A percentile compares a stretch with the other conserved stretches of the same genome.
These are phyloP conservation scores for Neurospora sublineolata DNA, from an alignment of 495 filamentous ascomycete species.

Conservation along the genomic window DNA sequence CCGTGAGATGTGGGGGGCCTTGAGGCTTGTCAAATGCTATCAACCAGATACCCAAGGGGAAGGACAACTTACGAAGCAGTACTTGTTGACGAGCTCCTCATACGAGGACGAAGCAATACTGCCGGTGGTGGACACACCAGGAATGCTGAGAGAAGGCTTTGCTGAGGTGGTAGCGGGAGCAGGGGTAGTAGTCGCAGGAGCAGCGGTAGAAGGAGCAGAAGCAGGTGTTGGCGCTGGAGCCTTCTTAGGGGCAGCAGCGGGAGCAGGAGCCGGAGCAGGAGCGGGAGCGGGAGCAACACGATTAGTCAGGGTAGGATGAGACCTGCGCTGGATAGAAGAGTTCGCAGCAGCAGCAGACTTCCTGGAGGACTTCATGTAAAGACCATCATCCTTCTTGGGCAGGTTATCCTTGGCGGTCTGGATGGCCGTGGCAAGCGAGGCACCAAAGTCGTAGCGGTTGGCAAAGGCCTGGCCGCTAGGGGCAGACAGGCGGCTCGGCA, in stretches of 20 bases:
- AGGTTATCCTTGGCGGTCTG: slow-evolving; percentile 46
- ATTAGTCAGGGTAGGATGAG: background rate
- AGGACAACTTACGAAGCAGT: slow-evolving; percentile 85
- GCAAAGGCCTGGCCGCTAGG: slow-evolving; percentile 68
- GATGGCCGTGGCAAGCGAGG: slow-evolving; percentile 77
- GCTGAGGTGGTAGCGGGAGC: slow-evolving; percentile 5
- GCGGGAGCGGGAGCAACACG: background rate
- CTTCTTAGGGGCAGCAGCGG: slow-evolving; percentile 1
- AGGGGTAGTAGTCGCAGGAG: slow-evolving; percentile 3
- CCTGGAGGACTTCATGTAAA: slow-evolving; percentile 39
- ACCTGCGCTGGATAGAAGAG: background rate
- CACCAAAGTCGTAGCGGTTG: slow-evolving; percentile 86
- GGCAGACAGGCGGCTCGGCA: slow-evolving; percentile 37
- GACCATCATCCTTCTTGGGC: slow-evolving; percentile 37
- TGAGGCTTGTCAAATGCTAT: slow-evolving; percentile 7
- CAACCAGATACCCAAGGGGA: background rate
- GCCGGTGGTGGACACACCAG: slow-evolving; percentile 13
- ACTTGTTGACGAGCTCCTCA: slow-evolving; percentile 90
- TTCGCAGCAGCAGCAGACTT: slow-evolving; percentile 14
- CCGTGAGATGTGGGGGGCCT: background rate
- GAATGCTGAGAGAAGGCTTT: slow-evolving; percentile 6
- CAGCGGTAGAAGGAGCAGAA: background rate
- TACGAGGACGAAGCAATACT: slow-evolving; percentile 72
- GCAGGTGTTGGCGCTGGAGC: background rate
- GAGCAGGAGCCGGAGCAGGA: background rate